Conservation (phyloP, 805 yeast genomes). For the Saccharomyces kudriavzevii region DNA sequence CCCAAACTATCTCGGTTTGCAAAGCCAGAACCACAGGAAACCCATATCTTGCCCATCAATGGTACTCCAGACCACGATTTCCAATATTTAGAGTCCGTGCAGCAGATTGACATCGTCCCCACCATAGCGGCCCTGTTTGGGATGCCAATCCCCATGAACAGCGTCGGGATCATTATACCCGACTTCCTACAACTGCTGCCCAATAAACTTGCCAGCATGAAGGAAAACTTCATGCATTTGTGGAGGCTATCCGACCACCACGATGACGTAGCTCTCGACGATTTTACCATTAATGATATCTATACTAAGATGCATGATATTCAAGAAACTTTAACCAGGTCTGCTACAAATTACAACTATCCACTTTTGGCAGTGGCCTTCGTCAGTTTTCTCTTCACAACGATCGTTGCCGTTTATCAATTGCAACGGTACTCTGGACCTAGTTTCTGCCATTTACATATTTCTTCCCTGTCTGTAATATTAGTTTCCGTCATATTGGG, state of each 20-base stretch:
- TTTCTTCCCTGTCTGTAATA: conserved; percentile 13
- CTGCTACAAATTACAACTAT: conserved; percentile 70
- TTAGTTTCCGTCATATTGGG: conserved; percentile 35
- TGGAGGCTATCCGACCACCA: conserved; percentile 24
- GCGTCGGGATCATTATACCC: conserved; percentile 63
- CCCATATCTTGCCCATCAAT: conserved; percentile 11
- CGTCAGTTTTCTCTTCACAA: conserved; percentile 13
- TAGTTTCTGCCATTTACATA: conserved; percentile 8
- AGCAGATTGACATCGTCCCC: conserved; percentile 92
- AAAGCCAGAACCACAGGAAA: conserved; percentile 11
- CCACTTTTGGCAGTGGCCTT: conserved; percentile 35
- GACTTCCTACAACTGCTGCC: conserved; percentile 50
- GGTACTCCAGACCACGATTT: conserved; percentile 38
- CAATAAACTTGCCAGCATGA: conserved; percentile 26
- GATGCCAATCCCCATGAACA: conserved; percentile 84
- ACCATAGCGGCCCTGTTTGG: conserved; percentile 75
- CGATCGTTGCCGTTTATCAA: conserved; percentile 1
- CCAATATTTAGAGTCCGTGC: conserved; percentile 48
- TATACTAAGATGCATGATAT: conserved; percentile 36
- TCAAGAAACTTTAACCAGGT: conserved; percentile 44
- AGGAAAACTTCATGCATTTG: conserved; percentile 54
- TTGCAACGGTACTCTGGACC: background rate
- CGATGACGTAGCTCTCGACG: background rate
- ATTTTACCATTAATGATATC: conserved; percentile 12
- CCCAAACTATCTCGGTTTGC: conserved; percentile 39